Conservation (phyloP, 176 grass and related monocot genomes). For the Aegilops tauschii region DNA sequence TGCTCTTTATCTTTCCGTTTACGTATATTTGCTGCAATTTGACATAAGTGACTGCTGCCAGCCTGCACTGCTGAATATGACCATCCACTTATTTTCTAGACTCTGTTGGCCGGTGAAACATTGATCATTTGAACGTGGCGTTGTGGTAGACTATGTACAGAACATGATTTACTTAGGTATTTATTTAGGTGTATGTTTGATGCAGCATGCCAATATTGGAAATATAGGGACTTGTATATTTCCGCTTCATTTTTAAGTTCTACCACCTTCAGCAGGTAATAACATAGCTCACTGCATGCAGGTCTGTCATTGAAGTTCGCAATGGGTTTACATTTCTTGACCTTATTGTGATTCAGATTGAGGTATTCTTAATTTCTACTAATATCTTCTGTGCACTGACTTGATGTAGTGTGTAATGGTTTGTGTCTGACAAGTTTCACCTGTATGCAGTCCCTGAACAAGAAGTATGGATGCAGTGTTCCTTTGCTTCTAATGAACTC, state of each 20-base stretch:
- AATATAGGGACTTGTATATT: background rate
- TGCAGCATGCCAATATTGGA: background rate
- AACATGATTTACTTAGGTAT: background rate
- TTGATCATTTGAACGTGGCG: background rate
- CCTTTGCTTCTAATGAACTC: constrained; percentile 97
- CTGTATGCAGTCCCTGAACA: constrained; percentile 83
- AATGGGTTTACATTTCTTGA: constrained; percentile 98
- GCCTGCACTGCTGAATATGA: background rate
- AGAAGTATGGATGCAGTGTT: constrained; percentile 97
- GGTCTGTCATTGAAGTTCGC: constrained; percentile 98
- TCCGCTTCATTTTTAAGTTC: background rate
- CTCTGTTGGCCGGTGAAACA: background rate
- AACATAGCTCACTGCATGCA: constrained; percentile 29
- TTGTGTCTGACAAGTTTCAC: constrained; percentile 26
- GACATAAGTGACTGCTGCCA: background rate
- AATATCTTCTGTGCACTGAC: background rate
- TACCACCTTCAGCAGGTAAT: background rate
- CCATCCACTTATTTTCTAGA: background rate
- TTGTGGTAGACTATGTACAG: background rate
- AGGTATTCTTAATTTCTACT: constrained; percentile 50
- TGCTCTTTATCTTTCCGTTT: background rate
- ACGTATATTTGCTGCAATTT: no score
- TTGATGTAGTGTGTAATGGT: background rate
- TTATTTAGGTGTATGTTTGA: background rate
- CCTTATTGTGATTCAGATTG: constrained; percentile 98